Conservation (phyloP, 139 green algal species). For the Tetratostichococcus sp. region DNA sequence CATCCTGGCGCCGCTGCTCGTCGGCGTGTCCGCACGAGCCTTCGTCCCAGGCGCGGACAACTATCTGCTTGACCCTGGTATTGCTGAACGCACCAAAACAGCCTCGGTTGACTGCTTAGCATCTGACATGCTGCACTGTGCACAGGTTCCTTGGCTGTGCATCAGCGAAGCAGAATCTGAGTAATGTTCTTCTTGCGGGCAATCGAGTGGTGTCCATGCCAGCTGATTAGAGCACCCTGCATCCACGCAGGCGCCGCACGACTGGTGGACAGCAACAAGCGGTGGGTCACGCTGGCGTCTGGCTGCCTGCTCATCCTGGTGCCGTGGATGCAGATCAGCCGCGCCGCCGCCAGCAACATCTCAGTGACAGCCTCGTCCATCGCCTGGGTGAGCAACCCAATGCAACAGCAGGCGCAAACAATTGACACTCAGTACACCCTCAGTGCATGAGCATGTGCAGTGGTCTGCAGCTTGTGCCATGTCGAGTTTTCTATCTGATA, state of each 20-base stretch:
- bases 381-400: background rate
- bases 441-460: no score
- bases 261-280: constrained; percentile 33
- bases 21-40: constrained; percentile 37
- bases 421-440: no score
- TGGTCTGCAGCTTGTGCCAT: no score
- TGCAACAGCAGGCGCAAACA: no score
- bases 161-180: no score
- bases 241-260: constrained; percentile 30
- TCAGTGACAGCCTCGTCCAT: constrained; percentile 7
- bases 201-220: no score
- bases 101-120: background rate
- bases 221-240: no score
- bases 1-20: constrained; percentile 58
- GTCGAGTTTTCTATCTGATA: no score
- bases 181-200: no score
- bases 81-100: background rate
- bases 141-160: no score
- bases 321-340: constrained; percentile 75
- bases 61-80: no score
- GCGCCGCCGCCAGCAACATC: constrained; percentile 20
- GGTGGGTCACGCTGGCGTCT: constrained; percentile 37
- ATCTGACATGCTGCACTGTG: background rate
- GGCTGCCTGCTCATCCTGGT: constrained; percentile 54
- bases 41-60: constrained; percentile 40